Base-by-base conservation (phyloP, 2,329 filamentous ascomycete species). In the Claviceps capensis region DNA sequence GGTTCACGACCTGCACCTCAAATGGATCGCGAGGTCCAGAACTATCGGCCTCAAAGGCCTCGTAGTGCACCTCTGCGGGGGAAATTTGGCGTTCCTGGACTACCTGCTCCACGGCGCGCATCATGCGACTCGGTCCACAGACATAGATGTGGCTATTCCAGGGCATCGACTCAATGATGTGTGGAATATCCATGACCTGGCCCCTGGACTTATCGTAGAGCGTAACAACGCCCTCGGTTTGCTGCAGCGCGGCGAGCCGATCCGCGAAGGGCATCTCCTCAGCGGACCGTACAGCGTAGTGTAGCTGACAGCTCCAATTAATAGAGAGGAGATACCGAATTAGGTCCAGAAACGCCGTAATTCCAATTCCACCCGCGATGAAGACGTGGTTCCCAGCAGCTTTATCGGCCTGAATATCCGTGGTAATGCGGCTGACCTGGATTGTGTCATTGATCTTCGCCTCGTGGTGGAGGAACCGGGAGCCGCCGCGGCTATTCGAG, bases 311-410 rank as follows among this genome's bases (percentile, higher is more conserved):
- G 52, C 73, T 72, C 61, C 66, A 75, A 58, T 79, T 70, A 53
- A 76, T 74, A 4, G 58, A 36, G 16, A 65, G 60, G 54, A 72
- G 71, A 1, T 34, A 50, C 48, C 74, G 64, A 3, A 78, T 60
- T 23, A 79, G 66, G 1, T 68, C 59, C 8, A 85, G 59, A 56
- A 85, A 85, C 0, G 82, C 82, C 1, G 82, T 85, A 55, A 85
- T 76, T 0, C 82, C 82, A 34, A 85, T 79, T 0, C 82, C 82
- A 9, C 78, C 82, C 0, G 73, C 79, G 34, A 86, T 75, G 58
- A 84, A 78, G 41, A 85, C 69, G 56, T 84, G 81, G 48, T 76
- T 70, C 56, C 76, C 78, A 7, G 77, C 77, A 1, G 71, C 65
- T 2, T 53, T 60, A 0, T 67, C 68, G 2, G 72, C 63, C 1